These are phyloP conservation scores for Orbilia javanica DNA, from an alignment of 2,329 filamentous ascomycete genomes.

Conservation along the genomic window DNA sequence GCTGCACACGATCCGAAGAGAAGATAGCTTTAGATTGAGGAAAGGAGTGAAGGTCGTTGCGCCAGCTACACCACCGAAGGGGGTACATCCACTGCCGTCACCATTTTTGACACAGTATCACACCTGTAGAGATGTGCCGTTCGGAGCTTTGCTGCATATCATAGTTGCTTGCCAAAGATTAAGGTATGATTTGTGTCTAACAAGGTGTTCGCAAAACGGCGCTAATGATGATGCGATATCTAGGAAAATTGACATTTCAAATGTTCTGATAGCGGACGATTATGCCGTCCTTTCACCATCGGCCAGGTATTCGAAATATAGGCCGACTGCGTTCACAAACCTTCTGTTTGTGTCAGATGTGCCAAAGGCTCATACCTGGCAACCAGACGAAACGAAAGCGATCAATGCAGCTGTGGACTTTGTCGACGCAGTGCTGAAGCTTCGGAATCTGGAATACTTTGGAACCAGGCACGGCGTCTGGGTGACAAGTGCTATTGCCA, in stretches of 20 bases:
- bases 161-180: slow-evolving; percentile 61
- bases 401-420: slow-evolving; percentile 59
- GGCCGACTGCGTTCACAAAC: slow-evolving; percentile 60
- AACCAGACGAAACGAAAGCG: slow-evolving; percentile 60
- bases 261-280: slow-evolving; percentile 60
- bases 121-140: slow-evolving; percentile 60
- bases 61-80: slow-evolving; percentile 22
- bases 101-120: slow-evolving; percentile 61
- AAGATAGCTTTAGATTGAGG: slow-evolving; percentile 34
- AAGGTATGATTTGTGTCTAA: slow-evolving; percentile 37
- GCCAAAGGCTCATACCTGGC: slow-evolving; percentile 62
- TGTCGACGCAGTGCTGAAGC: slow-evolving; percentile 59
- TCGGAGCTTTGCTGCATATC: slow-evolving; percentile 62
- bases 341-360: slow-evolving; percentile 63
- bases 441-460: slow-evolving; percentile 59
- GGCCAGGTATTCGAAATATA: slow-evolving; percentile 55
- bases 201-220: not conserved
- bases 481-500: slow-evolving; percentile 60
- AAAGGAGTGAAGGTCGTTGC: slow-evolving; percentile 28
- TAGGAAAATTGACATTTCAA: slow-evolving; percentile 60
- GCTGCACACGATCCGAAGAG: slow-evolving; percentile 59
- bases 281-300: slow-evolving; percentile 58
- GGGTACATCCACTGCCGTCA: slow-evolving; percentile 60
- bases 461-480: slow-evolving; percentile 60
- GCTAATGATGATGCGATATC: not conserved